phyloP scores from a whole-genome alignment of 108 stramenopile genomes.

The Pseudonitzschia pungens region DNA sequence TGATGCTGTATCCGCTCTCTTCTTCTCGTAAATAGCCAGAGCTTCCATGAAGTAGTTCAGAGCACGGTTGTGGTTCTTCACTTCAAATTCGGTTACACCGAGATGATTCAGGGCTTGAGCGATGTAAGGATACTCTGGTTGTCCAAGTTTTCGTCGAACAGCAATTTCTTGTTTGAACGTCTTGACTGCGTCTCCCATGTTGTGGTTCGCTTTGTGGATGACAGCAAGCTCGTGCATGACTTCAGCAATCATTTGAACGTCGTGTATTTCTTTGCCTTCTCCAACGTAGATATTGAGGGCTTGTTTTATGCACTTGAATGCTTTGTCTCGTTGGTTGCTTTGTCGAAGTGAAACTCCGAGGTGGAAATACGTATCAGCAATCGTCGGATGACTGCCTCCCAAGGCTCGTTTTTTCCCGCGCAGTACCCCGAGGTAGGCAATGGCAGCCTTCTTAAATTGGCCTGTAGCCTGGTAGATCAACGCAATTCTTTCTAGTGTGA shows the following conservation, averaged over 20 bases:
- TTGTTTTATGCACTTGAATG: constrained; percentile 67
- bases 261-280: constrained; percentile 51
- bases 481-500: constrained; percentile 51
- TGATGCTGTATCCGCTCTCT: constrained; percentile 7
- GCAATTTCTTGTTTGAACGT: constrained; percentile 59
- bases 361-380: constrained; percentile 55
- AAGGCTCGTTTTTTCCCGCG: constrained; percentile 43
- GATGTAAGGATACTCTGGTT: constrained; percentile 48
- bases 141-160: constrained; percentile 50
- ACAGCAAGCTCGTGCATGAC: constrained; percentile 65
- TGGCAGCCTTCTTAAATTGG: constrained; percentile 51
- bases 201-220: constrained; percentile 38
- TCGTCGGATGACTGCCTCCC: constrained; percentile 41
- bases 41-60: constrained; percentile 60
- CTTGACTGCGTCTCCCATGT: constrained; percentile 44
- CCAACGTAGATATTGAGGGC: constrained; percentile 55
- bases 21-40: constrained; percentile 47
- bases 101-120: constrained; percentile 50
- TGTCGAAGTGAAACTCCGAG: constrained; percentile 51
- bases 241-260: constrained; percentile 62
- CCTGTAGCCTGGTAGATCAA: constrained; percentile 50
- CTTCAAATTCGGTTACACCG: constrained; percentile 49
- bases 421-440: constrained; percentile 57
- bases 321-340: constrained; percentile 51
- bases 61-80: constrained; percentile 46